Base-by-base conservation (phyloP, 805 yeast genomes). In the Yarrowia osloensis region DNA sequence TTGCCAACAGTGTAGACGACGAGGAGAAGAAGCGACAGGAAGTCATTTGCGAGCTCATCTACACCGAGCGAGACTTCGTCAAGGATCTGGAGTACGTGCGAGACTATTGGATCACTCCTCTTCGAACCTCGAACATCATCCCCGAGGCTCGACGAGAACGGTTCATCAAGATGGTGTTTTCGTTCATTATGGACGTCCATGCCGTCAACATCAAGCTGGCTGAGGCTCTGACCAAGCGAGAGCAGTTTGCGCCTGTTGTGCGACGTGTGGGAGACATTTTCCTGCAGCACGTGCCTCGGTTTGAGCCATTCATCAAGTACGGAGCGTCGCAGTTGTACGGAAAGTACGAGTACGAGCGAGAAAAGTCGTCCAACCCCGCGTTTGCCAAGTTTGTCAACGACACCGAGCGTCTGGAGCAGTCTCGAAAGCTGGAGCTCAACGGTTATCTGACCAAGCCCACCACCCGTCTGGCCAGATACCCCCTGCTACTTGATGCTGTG, bases 261-360 rank as follows among this genome's bases (percentile, higher is more conserved):
- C 87, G 87, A 68, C 87, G 88, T 40, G 83, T 95, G 72, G 98
- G 97, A 52, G 99, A 95, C 76, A 84, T 95, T 1, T 86, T 95
- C 69, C 77, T 93, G 67, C 95, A 92, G 71, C 89, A 82, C 74
- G 91, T 92, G 29, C 91, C 95, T 6, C 85, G 85, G 68, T 93
- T 95, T 76, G 97, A 93, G 70, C 97, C 98, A 3, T 95, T 94
- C 77, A 88, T 95, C 46, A 85, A 88, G 50, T 95, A 95, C 76
- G 96, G 97, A 68, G 97, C 97, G 17, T 92, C 94, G 66, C 94
- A 95, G 76, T 91, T 94, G 59, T 92, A 91, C 79, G 98, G 98
- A 6, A 91, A 92, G 76, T 92, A 91, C 76, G 97, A 94, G 76
- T 91, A 91, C 77, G 98, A 95, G 78, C 83, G 97, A 57, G 98